phyloP scores from a whole-genome alignment of 2,329 filamentous ascomycete genomes.

The Neospermospora avenae region DNA sequence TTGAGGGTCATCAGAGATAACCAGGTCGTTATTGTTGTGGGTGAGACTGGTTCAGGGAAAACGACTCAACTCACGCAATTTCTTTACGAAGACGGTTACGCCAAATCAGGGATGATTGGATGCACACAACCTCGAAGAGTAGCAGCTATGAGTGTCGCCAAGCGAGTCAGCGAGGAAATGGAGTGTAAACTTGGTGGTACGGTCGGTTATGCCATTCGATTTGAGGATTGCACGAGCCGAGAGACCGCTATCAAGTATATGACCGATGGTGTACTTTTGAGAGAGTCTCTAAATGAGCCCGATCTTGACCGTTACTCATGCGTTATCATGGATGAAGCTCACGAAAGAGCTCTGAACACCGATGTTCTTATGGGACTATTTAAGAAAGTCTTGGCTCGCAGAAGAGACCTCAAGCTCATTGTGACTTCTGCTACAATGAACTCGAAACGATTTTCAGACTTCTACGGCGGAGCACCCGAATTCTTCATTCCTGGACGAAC shows the following conservation, averaged over 20 bases:
- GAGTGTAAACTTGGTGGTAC: conserved; percentile 81
- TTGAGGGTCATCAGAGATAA: conserved; percentile 92
- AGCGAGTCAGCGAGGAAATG: conserved; percentile 98
- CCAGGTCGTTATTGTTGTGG: conserved; percentile 94
- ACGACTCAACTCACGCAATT: conserved; percentile 98
- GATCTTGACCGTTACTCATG: conserved; percentile 96
- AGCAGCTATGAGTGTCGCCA: conserved; percentile 97
- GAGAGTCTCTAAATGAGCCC: conserved; percentile 88
- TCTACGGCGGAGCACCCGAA: conserved; percentile 93
- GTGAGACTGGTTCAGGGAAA: conserved; percentile 96
- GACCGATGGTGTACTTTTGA: conserved; percentile 92
- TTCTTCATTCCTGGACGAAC: conserved; percentile 95
- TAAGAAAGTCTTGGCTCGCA: conserved; percentile 89
- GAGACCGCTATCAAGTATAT: conserved; percentile 98
- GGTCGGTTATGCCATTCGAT: conserved; percentile 96
- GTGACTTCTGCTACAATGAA: conserved; percentile 99
- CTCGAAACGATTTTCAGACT: conserved; percentile 89
- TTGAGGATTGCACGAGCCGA: conserved; percentile 96
- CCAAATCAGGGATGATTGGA: conserved; percentile 81
- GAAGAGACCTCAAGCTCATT: conserved; percentile 90
- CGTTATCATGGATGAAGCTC: conserved; percentile 99
- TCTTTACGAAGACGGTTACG: conserved; percentile 91
- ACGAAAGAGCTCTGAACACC: conserved; percentile 93
- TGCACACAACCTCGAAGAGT: conserved; percentile 96
- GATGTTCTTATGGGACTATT: conserved; percentile 97